Base-by-base conservation (phyloP, 2,329 filamentous ascomycete species). In the Onygenales sp. region DNA sequence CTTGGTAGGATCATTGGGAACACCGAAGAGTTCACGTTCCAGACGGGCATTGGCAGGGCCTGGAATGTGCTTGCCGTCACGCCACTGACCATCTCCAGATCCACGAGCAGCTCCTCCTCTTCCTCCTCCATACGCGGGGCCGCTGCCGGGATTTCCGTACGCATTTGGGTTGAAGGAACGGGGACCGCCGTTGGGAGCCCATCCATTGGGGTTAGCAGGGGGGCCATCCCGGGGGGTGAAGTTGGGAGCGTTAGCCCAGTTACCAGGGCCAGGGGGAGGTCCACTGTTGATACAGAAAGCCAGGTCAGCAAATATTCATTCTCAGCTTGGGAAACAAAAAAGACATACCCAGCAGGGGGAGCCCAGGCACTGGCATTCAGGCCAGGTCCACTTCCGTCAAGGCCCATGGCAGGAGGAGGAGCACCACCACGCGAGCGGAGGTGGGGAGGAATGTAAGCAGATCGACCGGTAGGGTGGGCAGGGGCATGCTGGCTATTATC, bases 21-120 rank as follows among this genome's bases (percentile, higher is more conserved):
- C 78, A 66, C 93, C 93, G 71, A 96, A 98, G 51, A 98, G 86
- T 69, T 98, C 93, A 64, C 91, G 91, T 81, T 98, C 93, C 46
- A 95, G 61, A 63, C 92, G 90, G 59, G 85, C 81, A 77, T 97
- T 97, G 63, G 85, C 72, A 59, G 91, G 89, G 55, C 93, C 93
- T 56, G 92, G 82, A 64, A 96, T 78, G 77, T 98, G 93, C 80
- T 97, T 95, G 73, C 93, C 93, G 14, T 97, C 92, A 67, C 85
- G 84, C 93, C 93, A 98, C 77, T 89, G 85, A 66, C 93, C 93
- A 67, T 97, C 93, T 66, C 93, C 93, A 65, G 87, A 84, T 64
- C 84, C 78, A 66, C 79, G 63, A 61, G 78, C 75, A 59, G 75
- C 75, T 55, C 75, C 73, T 57, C 77, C 74, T 56, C 78, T 78